Evolutionary conservation across 2,329 filamentous ascomycete genomes (phyloP).

Genomic region (Ampelomyces quisqualis): DNA sequence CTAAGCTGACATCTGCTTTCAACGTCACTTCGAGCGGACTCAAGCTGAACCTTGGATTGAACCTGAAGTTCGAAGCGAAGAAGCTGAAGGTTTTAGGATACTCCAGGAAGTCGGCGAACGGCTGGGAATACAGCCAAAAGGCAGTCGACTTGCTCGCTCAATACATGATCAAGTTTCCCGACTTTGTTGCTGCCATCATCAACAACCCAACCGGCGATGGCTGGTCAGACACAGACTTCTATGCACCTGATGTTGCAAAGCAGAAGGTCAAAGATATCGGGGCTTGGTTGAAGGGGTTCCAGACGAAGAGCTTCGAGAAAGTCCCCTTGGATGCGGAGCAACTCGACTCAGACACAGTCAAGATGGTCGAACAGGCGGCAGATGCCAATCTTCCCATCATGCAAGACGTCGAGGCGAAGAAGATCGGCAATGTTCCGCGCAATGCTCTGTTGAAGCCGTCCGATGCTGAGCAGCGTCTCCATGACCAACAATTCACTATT

Average conservation of each 20-base stretch:
- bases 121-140: conserved; percentile 93
- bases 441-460: conserved; percentile 87
- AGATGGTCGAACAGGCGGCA: conserved; percentile 73
- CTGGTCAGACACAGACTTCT: conserved; percentile 82
- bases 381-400: conserved; percentile 52
- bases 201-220: conserved; percentile 82
- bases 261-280: conserved; percentile 89
- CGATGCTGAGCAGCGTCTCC: conserved; percentile 90
- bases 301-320: conserved; percentile 88
- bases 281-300: conserved; percentile 86
- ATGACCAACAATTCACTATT: conserved; percentile 77
- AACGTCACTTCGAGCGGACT: conserved; percentile 78
- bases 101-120: conserved; percentile 78
- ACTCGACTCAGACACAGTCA: conserved; percentile 86
- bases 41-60: conserved; percentile 86
- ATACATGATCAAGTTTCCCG: conserved; percentile 93
- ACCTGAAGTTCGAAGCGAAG: conserved; percentile 94
- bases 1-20: conserved; percentile 95
- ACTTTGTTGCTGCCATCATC: conserved; percentile 89
- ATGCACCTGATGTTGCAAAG: conserved; percentile 70
- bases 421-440: conserved; percentile 77
- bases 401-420: conserved; percentile 58
- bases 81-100: conserved; percentile 96
- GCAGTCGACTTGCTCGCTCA: conserved; percentile 77
- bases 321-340: conserved; percentile 97